These are phyloP conservation scores for Phytopythium montanum DNA, from an alignment of 352 stramenopile genomes.

Conservation along the genomic window DNA sequence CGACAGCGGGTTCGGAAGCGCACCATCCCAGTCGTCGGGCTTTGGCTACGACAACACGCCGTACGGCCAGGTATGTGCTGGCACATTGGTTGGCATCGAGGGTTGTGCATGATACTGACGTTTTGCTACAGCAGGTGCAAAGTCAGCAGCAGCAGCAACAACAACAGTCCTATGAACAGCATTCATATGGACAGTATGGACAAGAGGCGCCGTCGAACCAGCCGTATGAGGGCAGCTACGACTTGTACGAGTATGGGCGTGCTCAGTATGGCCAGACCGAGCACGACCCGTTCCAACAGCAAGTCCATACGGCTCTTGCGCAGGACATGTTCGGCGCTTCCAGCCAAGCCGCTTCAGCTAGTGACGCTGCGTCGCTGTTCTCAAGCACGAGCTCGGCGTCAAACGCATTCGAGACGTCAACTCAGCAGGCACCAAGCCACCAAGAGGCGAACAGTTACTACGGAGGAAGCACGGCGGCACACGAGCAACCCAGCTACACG, in stretches of 20 bases:
- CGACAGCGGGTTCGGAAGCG: constrained; percentile 31
- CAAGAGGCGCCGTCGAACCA: background rate
- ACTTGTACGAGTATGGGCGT: background rate
- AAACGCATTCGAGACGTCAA: constrained; percentile 4
- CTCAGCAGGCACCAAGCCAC: background rate
- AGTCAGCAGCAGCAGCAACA: background rate
- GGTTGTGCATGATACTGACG: background rate
- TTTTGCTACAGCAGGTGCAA: background rate
- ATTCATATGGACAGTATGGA: background rate
- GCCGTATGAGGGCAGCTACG: background rate
- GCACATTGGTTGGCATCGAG: background rate
- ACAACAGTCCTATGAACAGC: constrained; percentile 4
- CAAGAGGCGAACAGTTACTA: background rate
- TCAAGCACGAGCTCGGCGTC: background rate
- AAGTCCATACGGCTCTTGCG: background rate
- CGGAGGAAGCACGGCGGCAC: background rate
- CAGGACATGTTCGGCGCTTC: constrained; percentile 5
- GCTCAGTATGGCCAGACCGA: background rate
- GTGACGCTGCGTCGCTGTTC: constrained; percentile 4
- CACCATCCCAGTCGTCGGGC: constrained; percentile 18
- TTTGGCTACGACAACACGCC: constrained; percentile 26
- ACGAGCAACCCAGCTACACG: background rate
- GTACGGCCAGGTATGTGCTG: constrained; percentile 31
- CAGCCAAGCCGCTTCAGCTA: background rate
- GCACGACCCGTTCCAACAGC: background rate